phyloP scores from a whole-genome alignment of 2,329 filamentous ascomycete genomes.

The Cladobotryum mycophilum region DNA sequence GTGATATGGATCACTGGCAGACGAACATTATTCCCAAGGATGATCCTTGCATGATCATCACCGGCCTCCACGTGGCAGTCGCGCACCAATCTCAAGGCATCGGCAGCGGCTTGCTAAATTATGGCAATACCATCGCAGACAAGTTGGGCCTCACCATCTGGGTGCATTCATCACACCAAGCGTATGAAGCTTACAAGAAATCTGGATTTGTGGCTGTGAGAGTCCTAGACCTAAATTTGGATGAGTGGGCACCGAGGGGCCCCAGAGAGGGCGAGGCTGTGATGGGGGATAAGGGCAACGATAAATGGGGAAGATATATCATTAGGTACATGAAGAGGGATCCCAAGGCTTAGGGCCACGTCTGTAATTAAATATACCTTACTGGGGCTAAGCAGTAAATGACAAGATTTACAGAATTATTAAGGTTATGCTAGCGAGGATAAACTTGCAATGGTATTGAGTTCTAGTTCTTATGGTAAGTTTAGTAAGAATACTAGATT shows the following conservation, averaged over 20 bases:
- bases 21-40: slow-evolving; percentile 6
- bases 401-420: no score
- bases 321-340: slow-evolving; percentile 11
- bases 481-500: no score
- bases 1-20: slow-evolving; percentile 11
- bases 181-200: slow-evolving; percentile 10
- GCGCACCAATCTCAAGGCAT: slow-evolving; percentile 10
- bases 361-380: no score
- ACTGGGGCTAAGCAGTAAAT: no score
- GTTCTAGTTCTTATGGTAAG: no score
- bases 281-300: slow-evolving; percentile 10
- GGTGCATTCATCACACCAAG: slow-evolving; percentile 13
- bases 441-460: no score
- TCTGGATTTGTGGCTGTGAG: slow-evolving; percentile 7
- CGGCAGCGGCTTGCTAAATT: slow-evolving; percentile 6
- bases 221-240: slow-evolving; percentile 8
- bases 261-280: slow-evolving; percentile 8
- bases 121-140: slow-evolving; percentile 11
- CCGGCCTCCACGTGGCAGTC: slow-evolving; percentile 7
- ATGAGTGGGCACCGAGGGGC: slow-evolving; percentile 11
- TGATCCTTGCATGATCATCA: slow-evolving; percentile 12
- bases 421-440: no score
- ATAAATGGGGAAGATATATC: slow-evolving; percentile 11
- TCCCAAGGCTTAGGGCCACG: no score
- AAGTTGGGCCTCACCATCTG: slow-evolving; percentile 3